Conservation (phyloP, 2,329 filamentous ascomycete genomes). For the Exophiala viscosa region DNA sequence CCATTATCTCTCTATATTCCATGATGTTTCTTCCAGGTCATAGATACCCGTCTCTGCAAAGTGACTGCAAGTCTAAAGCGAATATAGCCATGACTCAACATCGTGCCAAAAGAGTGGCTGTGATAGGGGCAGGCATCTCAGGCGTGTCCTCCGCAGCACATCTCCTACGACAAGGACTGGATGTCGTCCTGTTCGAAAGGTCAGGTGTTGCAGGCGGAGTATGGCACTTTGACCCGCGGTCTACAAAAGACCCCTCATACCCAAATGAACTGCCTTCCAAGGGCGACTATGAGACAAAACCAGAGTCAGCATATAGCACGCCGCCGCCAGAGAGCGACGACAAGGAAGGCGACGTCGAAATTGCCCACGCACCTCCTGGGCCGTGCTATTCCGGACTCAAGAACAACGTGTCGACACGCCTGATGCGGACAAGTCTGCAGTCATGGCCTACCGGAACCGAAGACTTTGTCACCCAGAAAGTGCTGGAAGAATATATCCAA, state of each 20-base stretch:
- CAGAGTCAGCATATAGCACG: constrained; percentile 23
- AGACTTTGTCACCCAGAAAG: constrained; percentile 56
- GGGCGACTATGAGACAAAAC: constrained; percentile 32
- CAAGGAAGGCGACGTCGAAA: constrained; percentile 19
- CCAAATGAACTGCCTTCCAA: constrained; percentile 37
- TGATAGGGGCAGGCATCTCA: constrained; percentile 53
- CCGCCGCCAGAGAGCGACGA: constrained; percentile 16
- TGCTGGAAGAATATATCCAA: constrained; percentile 59
- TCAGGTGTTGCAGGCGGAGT: constrained; percentile 52
- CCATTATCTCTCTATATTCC: too few relatives aligned
- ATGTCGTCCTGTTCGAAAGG: constrained; percentile 55
- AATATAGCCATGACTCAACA: constrained; percentile 9
- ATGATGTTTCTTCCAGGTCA: too few relatives aligned
- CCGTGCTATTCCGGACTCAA: constrained; percentile 52
- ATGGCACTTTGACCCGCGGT: constrained; percentile 54
- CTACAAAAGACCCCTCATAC: constrained; percentile 48
- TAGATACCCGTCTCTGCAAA: too few relatives aligned
- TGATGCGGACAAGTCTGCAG: constrained; percentile 49
- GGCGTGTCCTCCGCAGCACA: constrained; percentile 48
- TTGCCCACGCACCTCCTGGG: constrained; percentile 51
- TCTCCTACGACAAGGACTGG: constrained; percentile 43
- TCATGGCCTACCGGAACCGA: constrained; percentile 59
- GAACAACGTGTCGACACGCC: constrained; percentile 53
- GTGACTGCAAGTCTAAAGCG: too few relatives aligned
- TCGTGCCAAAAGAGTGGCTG: constrained; percentile 36